Evolutionary conservation across 495 filamentous ascomycete genomes (phyloP).

Genomic region (Penicillium tannophilum): DNA sequence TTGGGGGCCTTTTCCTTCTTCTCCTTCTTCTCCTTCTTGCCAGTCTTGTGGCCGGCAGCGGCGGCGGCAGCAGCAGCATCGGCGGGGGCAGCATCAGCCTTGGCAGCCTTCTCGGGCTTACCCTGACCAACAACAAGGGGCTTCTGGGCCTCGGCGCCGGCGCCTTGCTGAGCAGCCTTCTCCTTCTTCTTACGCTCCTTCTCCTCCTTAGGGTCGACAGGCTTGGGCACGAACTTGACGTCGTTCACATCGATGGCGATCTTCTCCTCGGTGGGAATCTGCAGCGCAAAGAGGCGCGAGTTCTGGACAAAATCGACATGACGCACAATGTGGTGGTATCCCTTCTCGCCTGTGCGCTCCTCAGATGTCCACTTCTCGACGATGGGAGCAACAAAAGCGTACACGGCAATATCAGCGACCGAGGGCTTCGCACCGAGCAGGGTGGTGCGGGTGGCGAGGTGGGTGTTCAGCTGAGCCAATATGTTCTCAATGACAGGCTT

Average conservation of each 20-base stretch:
- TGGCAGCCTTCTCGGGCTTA: conserved; percentile 49
- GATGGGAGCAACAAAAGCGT: conserved; percentile 74
- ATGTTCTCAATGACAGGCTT: conserved; percentile 52
- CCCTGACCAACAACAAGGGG: conserved; percentile 45
- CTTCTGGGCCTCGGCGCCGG: conserved; percentile 41
- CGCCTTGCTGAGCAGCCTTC: conserved; percentile 62
- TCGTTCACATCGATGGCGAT: conserved; percentile 76
- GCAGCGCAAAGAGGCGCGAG: conserved; percentile 72
- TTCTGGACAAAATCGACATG: conserved; percentile 95
- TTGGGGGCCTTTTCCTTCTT: conserved; percentile 80
- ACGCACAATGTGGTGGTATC: conserved; percentile 88
- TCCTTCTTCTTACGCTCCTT: conserved; percentile 88
- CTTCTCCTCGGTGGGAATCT: conserved; percentile 73
- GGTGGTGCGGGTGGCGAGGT: conserved; percentile 86
- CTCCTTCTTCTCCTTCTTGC: conserved; percentile 74
- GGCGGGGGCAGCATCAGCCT: conserved; percentile 34
- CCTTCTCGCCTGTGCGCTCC: conserved; percentile 87
- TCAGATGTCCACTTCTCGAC: conserved; percentile 82
- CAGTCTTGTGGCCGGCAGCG: conserved; percentile 44
- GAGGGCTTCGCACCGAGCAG: conserved; percentile 89
- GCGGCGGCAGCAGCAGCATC: conserved; percentile 44
- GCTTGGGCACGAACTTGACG: conserved; percentile 78
- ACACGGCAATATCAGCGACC: conserved; percentile 84
- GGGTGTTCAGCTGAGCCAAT: conserved; percentile 76
- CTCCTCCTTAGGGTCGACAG: conserved; percentile 81